phyloP scores from a whole-genome alignment of 2,329 filamentous ascomycete species.

The Microascus cirrosus region DNA sequence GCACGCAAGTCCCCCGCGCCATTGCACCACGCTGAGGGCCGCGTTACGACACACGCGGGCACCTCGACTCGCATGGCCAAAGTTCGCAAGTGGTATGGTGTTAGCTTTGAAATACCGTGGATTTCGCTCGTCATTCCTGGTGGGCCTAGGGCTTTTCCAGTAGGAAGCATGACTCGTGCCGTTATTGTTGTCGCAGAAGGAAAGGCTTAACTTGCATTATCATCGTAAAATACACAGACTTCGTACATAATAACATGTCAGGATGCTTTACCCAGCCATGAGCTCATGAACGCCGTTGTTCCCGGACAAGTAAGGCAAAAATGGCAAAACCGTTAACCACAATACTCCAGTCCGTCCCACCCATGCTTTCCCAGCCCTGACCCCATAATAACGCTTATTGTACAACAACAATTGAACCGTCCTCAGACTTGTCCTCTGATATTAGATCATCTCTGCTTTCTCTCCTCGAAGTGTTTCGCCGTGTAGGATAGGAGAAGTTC shows the following conservation, averaged over 20 bases:
- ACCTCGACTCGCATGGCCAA: background rate
- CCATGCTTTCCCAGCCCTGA: background rate
- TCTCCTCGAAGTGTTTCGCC: background rate
- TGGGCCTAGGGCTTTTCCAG: background rate
- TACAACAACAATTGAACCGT: background rate
- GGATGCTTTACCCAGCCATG: background rate
- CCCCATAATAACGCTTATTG: background rate
- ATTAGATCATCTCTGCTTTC: background rate
- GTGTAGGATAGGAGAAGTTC: background rate
- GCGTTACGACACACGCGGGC: background rate
- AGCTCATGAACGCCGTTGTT: background rate
- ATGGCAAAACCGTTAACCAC: background rate
- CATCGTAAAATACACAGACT: background rate
- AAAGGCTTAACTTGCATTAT: background rate
- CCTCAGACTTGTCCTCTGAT: background rate
- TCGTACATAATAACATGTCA: background rate
- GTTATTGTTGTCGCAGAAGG: background rate
- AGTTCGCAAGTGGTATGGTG: background rate
- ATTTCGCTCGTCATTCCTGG: background rate
- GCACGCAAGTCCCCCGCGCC: background rate
- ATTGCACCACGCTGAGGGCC: background rate
- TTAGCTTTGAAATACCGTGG: background rate
- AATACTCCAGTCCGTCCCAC: background rate
- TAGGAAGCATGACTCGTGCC: background rate
- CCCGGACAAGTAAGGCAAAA: background rate